Evolutionary conservation across 305 asterid species (phyloP).

Genomic region (Fraxinus dipetala): DNA sequence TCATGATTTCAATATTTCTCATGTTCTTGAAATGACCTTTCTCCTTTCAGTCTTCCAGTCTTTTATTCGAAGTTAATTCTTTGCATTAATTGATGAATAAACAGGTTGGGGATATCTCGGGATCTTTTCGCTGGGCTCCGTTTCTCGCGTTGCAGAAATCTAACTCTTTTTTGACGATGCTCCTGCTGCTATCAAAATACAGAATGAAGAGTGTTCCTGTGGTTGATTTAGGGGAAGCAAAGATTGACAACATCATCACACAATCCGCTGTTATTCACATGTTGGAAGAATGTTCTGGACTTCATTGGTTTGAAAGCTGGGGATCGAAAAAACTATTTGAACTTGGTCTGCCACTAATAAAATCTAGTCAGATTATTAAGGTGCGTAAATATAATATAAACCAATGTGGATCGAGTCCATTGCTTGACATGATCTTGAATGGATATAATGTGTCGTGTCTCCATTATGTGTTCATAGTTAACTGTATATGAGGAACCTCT

Average conservation of each 20-base stretch:
- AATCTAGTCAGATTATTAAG: slow-evolving; percentile 55
- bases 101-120: slow-evolving; percentile 91
- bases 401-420: not conserved
- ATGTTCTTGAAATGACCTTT: not conserved
- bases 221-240: slow-evolving; percentile 79
- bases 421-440: not conserved
- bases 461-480: not conserved
- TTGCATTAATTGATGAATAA: slow-evolving; percentile 10
- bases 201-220: slow-evolving; percentile 96
- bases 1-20: not conserved
- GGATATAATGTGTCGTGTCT: not conserved
- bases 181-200: slow-evolving; percentile 78
- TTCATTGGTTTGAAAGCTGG: slow-evolving; percentile 98
- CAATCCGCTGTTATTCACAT: slow-evolving; percentile 94
- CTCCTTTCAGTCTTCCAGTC: not conserved
- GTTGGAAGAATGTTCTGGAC: slow-evolving; percentile 92
- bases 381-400: slow-evolving; percentile 36
- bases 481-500: not conserved
- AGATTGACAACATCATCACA: slow-evolving; percentile 75
- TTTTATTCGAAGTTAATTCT: slow-evolving; percentile 6
- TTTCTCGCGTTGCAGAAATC: slow-evolving; percentile 87
- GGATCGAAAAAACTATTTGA: slow-evolving; percentile 82
- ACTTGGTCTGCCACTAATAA: slow-evolving; percentile 84
- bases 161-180: slow-evolving; percentile 94
- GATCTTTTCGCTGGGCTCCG: slow-evolving; percentile 98